Evolutionary conservation across 805 yeast genomes (phyloP).

Genomic region (Wickerhamiella galacta): DNA sequence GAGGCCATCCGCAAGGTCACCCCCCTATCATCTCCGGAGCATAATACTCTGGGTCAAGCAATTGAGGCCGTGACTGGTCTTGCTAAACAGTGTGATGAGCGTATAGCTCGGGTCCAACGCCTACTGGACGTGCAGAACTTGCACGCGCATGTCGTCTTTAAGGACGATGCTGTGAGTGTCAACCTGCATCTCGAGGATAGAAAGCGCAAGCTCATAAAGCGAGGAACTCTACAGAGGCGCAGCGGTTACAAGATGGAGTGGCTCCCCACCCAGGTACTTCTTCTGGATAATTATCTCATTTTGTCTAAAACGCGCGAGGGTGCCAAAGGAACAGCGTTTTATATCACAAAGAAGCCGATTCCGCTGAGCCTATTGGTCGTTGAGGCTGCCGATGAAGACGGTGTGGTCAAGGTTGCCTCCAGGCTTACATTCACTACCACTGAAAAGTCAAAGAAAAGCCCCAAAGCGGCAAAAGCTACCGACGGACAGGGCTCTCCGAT

Average conservation of each 20-base stretch:
- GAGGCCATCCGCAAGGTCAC: constrained; percentile 39
- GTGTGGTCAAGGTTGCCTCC: constrained; percentile 17
- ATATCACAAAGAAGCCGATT: constrained; percentile 24
- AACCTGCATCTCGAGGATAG: constrained; percentile 37
- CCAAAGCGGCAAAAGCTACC: background rate
- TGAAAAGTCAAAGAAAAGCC: too few species aligned
- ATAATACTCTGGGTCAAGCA: constrained; percentile 33
- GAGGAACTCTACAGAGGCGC: constrained; percentile 43
- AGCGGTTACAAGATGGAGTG: constrained; percentile 51
- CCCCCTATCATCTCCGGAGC: constrained; percentile 34
- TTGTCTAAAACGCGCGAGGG: constrained; percentile 24
- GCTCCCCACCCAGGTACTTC: constrained; percentile 32
- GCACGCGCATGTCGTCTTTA: constrained; percentile 38
- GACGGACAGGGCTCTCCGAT: background rate
- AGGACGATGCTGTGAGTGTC: constrained; percentile 27
- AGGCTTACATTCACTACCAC: constrained; percentile 8
- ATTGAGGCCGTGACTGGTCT: constrained; percentile 36
- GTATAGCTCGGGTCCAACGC: constrained; percentile 45
- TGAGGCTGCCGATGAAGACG: constrained; percentile 28
- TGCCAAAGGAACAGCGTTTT: constrained; percentile 19
- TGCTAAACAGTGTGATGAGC: constrained; percentile 43
- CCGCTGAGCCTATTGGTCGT: constrained; percentile 41
- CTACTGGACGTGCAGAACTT: constrained; percentile 37
- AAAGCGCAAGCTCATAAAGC: constrained; percentile 37
- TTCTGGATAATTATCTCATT: constrained; percentile 51